A percentile compares a stretch with the other conserved stretches of the same genome.
These are phyloP conservation scores for Monascus purpureus DNA, from an alignment of 495 filamentous ascomycete species.

Conservation along the genomic window DNA sequence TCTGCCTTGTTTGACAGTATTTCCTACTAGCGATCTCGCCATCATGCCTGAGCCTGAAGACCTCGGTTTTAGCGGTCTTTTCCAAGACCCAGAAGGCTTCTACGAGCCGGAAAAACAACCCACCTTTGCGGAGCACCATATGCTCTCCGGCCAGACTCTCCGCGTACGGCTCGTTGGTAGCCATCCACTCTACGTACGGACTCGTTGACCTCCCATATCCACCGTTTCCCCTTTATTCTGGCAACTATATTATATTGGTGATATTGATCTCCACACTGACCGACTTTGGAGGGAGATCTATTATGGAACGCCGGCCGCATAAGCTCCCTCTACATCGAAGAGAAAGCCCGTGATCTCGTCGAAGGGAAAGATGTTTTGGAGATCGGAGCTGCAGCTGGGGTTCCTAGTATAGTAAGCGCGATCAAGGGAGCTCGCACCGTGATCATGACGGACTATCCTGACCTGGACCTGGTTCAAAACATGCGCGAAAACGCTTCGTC, in stretches of 20 bases:
- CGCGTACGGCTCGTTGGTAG: slow-evolving; percentile 74
- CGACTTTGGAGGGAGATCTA: slow-evolving; percentile 50
- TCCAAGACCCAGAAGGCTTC: slow-evolving; percentile 67
- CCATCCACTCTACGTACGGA: slow-evolving; percentile 71
- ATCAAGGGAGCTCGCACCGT: slow-evolving; percentile 53
- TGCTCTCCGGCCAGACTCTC: slow-evolving; percentile 50
- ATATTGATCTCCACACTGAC: slow-evolving; percentile 4
- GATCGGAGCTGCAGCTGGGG: slow-evolving; percentile 77
- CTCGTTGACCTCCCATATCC: slow-evolving; percentile 2
- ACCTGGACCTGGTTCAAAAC: slow-evolving; percentile 63
- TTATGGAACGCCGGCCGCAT: slow-evolving; percentile 81
- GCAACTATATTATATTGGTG: no score
- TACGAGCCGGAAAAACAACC: slow-evolving; percentile 56
- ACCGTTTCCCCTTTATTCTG: not conserved
- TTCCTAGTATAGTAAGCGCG: slow-evolving; percentile 67
- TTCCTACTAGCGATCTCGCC: no score
- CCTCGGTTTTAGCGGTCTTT: slow-evolving; percentile 40
- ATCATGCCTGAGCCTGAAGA: slow-evolving; percentile 22
- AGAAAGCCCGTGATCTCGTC: slow-evolving; percentile 40
- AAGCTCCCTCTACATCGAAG: slow-evolving; percentile 63
- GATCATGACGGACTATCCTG: slow-evolving; percentile 83
- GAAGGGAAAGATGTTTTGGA: slow-evolving; percentile 57
- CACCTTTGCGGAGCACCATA: slow-evolving; percentile 52
- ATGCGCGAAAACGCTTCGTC: slow-evolving; percentile 55
- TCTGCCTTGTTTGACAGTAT: no score